Conservation (phyloP, 768 basidiomycete genomes). For the Mycena haematopus region DNA sequence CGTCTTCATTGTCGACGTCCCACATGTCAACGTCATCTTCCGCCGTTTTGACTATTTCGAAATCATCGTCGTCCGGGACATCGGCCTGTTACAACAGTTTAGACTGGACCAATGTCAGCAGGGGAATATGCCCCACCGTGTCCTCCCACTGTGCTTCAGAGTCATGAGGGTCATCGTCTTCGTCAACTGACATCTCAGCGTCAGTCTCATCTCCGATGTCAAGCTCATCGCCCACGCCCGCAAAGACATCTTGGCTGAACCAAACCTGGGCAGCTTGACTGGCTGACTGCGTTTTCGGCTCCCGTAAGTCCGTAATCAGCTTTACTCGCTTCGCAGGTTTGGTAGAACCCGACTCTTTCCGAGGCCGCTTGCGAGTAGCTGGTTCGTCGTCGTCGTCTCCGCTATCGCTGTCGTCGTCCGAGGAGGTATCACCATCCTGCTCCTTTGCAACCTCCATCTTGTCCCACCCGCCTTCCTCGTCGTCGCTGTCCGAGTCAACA, state of each 20-base stretch:
- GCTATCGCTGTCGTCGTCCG: constrained; percentile 60
- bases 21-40: constrained; percentile 74
- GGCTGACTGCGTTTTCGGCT: constrained; percentile 39
- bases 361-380: constrained; percentile 52
- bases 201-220: constrained; percentile 39
- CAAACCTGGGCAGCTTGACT: constrained; percentile 81
- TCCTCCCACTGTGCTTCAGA: constrained; percentile 31
- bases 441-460: constrained; percentile 63
- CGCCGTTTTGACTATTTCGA: constrained; percentile 72
- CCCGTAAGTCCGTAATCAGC: constrained; percentile 56
- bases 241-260: constrained; percentile 95
- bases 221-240: constrained; percentile 57
- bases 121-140: constrained; percentile 20
- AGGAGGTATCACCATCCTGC: constrained; percentile 50
- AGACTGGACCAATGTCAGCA: constrained; percentile 2
- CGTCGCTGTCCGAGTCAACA: constrained; percentile 50
- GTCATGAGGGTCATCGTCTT: constrained; percentile 40
- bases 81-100: constrained; percentile 24
- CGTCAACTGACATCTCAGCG: constrained; percentile 43
- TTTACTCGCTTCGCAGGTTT: constrained; percentile 56
- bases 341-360: constrained; percentile 34
- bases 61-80: constrained; percentile 58
- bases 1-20: constrained; percentile 81
- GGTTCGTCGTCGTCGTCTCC: constrained; percentile 41
- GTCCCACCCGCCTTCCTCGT: constrained; percentile 75